Evolutionary conservation across 177 flowering plant species (phyloP).

Genomic region (Vitis hybrid): DNA sequence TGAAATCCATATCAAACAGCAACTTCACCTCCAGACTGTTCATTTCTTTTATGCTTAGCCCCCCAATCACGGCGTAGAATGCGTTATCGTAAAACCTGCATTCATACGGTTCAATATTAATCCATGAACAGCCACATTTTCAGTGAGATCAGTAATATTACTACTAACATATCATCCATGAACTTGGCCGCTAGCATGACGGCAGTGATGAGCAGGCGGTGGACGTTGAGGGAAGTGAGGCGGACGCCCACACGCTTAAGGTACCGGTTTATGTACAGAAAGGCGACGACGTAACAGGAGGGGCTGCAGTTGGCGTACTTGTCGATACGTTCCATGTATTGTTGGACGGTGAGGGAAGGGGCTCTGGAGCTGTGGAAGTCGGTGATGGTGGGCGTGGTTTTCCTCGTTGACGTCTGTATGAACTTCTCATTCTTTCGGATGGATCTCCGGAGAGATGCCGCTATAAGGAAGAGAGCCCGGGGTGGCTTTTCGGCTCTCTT

Average conservation of each 20-base stretch:
- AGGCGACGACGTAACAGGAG: constrained; percentile 37
- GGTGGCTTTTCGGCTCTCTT: constrained; percentile 10
- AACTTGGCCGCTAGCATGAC: constrained; percentile 44
- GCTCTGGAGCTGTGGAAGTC: constrained; percentile 37
- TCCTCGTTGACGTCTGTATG: constrained; percentile 5
- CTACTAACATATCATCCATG: constrained; percentile 39
- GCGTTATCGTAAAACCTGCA: constrained; percentile 36
- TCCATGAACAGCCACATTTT: too few species aligned
- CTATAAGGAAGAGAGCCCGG: constrained; percentile 15
- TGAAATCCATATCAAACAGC: constrained; percentile 31
- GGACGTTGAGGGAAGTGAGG: constrained; percentile 41
- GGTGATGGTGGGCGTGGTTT: constrained; percentile 9
- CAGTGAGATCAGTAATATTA: background rate
- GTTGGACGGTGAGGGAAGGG: constrained; percentile 31
- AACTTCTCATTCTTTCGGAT: constrained; percentile 24
- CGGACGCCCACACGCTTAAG: constrained; percentile 8
- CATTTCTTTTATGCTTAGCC: constrained; percentile 35
- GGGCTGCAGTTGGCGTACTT: constrained; percentile 42
- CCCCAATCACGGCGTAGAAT: constrained; percentile 38
- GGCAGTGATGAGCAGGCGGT: constrained; percentile 44
- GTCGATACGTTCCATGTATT: constrained; percentile 41
- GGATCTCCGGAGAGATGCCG: constrained; percentile 18
- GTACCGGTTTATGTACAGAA: constrained; percentile 34
- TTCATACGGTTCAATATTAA: too few species aligned
- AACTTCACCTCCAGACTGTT: constrained; percentile 35